Evolutionary conservation across 2,329 filamentous ascomycete species (phyloP), one percentile per base, ranked within the genome.

Genomic region (Fonsecaea pugnacius): DNA sequence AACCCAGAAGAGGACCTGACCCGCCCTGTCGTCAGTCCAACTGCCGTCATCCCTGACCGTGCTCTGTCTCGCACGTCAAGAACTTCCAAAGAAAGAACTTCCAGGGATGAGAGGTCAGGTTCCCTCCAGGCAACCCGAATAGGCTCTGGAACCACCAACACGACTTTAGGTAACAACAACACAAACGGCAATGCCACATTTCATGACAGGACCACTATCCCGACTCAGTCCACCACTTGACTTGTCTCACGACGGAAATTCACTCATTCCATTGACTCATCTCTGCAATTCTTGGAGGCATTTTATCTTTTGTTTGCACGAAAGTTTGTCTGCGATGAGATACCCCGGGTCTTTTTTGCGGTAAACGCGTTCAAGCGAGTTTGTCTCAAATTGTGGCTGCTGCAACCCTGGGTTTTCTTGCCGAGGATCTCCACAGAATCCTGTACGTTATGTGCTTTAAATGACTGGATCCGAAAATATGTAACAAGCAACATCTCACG

Each of bases 21-120:
- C 16, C 54, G 70, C 24, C 70, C 69, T 21, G 69, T 71, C 27
- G 62, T 72, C 30, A 64, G 56, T 27, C 68, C 69, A 27, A 71
- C 66, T 12, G 66, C 66, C 4, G 64, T 67, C 52, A 53, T 68
- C 12, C 67, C 69, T 48, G 62, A 58, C 10, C 53, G 59, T 32
- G 14, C 43, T 16, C 62, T 64, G 16, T 62, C 58, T 12, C 60
- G 62, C 18, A 60, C 60, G 9, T 57, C 65, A 14, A 53, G 62
- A 30, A 57, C 33, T 46, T 69, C 65, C 4, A 30, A 30, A 30
- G 27, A 30, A 18, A 53, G 62, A 30, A 57, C 27, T 46, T 69
- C 65, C 4, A 62, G 52, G 51, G 67, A 69, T 12, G 65, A 61
- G 52, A 60, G 58, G 38, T 58, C 60, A 27, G 36, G 16, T 18